phyloP scores from a whole-genome alignment of 805 yeast species.

The Candida loeiensis region DNA sequence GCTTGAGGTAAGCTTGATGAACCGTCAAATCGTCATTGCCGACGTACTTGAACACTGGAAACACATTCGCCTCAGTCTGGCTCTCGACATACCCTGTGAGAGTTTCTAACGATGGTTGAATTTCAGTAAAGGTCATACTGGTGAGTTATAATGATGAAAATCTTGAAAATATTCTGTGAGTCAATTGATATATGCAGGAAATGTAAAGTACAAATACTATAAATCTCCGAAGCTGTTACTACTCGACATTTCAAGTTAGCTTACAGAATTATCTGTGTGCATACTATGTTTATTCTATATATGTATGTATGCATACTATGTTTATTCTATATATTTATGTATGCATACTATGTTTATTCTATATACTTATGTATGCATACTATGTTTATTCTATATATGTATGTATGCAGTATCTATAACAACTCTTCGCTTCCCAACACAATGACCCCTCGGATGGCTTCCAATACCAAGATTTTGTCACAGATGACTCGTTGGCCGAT shows the following conservation, averaged over 20 bases:
- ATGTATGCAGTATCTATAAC: not conserved
- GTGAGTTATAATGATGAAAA: not conserved
- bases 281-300: too few relatives aligned
- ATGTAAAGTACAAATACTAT: not conserved
- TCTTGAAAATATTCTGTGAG: slow-evolving; percentile 2
- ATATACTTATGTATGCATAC: too few relatives aligned
- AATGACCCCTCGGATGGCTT: slow-evolving; percentile 38
- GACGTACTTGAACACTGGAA: slow-evolving; percentile 75
- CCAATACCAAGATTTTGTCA: slow-evolving; percentile 41
- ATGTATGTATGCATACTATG: too few relatives aligned
- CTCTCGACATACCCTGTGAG: slow-evolving; percentile 24
- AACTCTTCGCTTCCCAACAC: slow-evolving; percentile 28
- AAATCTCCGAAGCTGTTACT: too few relatives aligned
- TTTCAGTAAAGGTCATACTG: slow-evolving; percentile 13
- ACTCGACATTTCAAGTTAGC: too few relatives aligned
- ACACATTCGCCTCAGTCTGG: slow-evolving; percentile 48
- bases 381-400: too few relatives aligned
- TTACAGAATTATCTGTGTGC: too few relatives aligned
- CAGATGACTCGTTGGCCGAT: slow-evolving; percentile 48
- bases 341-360: too few relatives aligned
- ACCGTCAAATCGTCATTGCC: slow-evolving; percentile 81
- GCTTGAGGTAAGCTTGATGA: slow-evolving; percentile 82
- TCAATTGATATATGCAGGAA: not conserved
- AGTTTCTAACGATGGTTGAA: slow-evolving; percentile 37
- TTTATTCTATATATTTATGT: too few relatives aligned